Conservation (phyloP, 805 yeast species). For the Pichia sporocuriosa region DNA sequence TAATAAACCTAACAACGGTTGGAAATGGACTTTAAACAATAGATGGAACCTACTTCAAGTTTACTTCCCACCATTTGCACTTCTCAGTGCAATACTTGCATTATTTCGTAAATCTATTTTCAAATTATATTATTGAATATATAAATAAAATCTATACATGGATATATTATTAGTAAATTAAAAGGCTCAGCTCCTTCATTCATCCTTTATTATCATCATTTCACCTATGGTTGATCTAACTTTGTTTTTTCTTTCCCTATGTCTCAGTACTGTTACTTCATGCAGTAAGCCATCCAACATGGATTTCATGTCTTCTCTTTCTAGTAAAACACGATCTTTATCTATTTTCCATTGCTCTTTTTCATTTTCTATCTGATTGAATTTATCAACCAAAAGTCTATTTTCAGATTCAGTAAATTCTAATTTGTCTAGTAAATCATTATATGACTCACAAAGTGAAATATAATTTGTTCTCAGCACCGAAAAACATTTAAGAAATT, state of each 20-base stretch:
- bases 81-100: slow-evolving; percentile 2
- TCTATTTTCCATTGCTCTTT: slow-evolving; percentile 14
- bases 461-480: slow-evolving; percentile 20
- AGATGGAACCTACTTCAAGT: slow-evolving; percentile 10
- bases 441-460: slow-evolving; percentile 19
- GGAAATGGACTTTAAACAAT: background rate
- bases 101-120: background rate
- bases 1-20: background rate
- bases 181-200: background rate
- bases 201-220: slow-evolving; percentile 3
- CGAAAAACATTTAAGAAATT: slow-evolving; percentile 21
- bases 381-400: background rate
- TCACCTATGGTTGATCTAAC: slow-evolving; percentile 1
- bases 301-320: slow-evolving; percentile 23
- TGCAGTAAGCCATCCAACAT: slow-evolving; percentile 20
- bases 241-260: slow-evolving; percentile 11
- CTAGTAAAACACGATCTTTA: slow-evolving; percentile 16
- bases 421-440: slow-evolving; percentile 14
- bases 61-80: slow-evolving; percentile 7
- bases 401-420: slow-evolving; percentile 4
- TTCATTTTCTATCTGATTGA: slow-evolving; percentile 17
- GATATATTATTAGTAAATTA: background rate
- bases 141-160: background rate
- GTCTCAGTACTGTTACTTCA: slow-evolving; percentile 17
- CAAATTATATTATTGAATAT: background rate